A percentile compares a stretch with the other conserved stretches of the same genome.
Conservation (phyloP, 306 rosid genomes). For the Ziziphus jujuba region DNA sequence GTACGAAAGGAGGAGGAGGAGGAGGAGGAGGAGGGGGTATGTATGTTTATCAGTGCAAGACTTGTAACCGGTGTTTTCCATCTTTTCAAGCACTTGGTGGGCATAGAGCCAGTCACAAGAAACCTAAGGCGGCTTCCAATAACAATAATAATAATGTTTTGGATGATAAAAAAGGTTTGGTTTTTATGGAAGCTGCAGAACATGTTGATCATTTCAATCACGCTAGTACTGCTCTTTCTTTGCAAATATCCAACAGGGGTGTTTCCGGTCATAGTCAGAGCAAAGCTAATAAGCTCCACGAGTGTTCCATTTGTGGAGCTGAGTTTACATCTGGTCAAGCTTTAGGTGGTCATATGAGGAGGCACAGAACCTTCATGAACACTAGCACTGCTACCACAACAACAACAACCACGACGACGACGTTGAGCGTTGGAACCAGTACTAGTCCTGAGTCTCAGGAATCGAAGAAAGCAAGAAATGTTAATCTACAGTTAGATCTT, state of each 20-base stretch:
- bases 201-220: not conserved
- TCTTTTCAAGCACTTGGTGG: conserved; percentile 96
- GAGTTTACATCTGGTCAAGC: conserved; percentile 93
- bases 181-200: conserved; percentile 7
- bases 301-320: conserved; percentile 75
- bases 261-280: conserved; percentile 2
- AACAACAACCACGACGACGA: not conserved
- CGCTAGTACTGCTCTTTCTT: conserved; percentile 49
- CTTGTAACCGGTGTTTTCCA: conserved; percentile 69
- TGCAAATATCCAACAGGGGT: conserved; percentile 41
- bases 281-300: conserved; percentile 62
- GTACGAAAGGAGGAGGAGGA: not conserved
- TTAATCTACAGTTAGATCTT: conserved; percentile 58
- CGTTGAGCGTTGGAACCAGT: not conserved
- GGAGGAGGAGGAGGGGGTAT: not conserved
- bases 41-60: conserved; percentile 64
- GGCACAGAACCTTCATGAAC: conserved; percentile 56
- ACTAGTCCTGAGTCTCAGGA: conserved; percentile 19
- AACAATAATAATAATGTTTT: conserved; percentile 9
- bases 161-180: conserved; percentile 22
- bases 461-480: conserved; percentile 42
- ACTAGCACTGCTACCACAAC: conserved; percentile 12
- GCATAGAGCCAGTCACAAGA: conserved; percentile 88
- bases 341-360: conserved; percentile 92
- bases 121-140: conserved; percentile 30